Percentiles rank a stretch among this genome's conserved stretches.
Conservation (phyloP, 1,139 yeast species). For the Suzukiozyma palmioleophila region DNA sequence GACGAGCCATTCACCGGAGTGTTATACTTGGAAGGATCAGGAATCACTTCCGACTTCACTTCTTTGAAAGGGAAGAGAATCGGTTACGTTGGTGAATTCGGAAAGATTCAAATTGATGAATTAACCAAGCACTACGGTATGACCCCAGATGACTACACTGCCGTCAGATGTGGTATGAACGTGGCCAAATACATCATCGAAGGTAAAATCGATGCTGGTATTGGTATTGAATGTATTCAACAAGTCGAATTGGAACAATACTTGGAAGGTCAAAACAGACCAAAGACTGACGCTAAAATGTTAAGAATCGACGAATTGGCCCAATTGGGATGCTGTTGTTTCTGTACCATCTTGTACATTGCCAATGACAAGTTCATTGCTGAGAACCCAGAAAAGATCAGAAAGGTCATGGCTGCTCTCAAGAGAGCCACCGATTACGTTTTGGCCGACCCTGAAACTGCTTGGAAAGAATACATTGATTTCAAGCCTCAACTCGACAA, state of each 20-base stretch:
- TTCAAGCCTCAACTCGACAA: slow-evolving; percentile 47
- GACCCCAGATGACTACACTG: slow-evolving; percentile 53
- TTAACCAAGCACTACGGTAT: slow-evolving; percentile 52
- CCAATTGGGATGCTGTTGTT: slow-evolving; percentile 57
- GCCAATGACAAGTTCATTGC: slow-evolving; percentile 48
- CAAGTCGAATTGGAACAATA: slow-evolving; percentile 56
- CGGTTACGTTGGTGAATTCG: slow-evolving; percentile 59
- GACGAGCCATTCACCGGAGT: slow-evolving; percentile 60
- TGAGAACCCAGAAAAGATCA: slow-evolving; percentile 46
- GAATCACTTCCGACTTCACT: slow-evolving; percentile 47
- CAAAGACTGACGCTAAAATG: slow-evolving; percentile 48
- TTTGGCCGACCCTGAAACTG: slow-evolving; percentile 37
- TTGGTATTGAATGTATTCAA: slow-evolving; percentile 57
- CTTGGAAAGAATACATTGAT: slow-evolving; percentile 44
- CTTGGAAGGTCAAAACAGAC: slow-evolving; percentile 40
- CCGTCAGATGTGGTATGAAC: slow-evolving; percentile 61
- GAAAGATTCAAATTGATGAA: slow-evolving; percentile 56
- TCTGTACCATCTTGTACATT: slow-evolving; percentile 54
- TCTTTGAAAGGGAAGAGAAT: slow-evolving; percentile 51
- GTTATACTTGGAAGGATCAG: slow-evolving; percentile 47
- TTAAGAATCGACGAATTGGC: slow-evolving; percentile 54
- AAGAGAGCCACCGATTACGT: slow-evolving; percentile 49
- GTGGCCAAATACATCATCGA: slow-evolving; percentile 54
- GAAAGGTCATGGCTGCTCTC: slow-evolving; percentile 41
- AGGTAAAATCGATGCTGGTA: slow-evolving; percentile 54